Conservation (phyloP, 768 basidiomycete genomes). For the Serendipita indica region DNA sequence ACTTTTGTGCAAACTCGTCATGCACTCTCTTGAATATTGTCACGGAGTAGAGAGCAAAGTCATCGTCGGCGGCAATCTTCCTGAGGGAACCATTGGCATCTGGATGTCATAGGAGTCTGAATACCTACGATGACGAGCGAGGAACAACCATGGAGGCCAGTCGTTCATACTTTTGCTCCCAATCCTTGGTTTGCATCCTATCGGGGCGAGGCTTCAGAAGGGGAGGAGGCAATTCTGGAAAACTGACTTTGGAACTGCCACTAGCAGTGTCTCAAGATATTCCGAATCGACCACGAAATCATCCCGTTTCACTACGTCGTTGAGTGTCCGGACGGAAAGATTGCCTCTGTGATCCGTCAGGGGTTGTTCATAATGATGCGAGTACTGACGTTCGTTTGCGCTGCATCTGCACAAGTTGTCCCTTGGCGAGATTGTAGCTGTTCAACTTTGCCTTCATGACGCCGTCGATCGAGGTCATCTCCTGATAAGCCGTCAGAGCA, state of each 20-base stretch:
- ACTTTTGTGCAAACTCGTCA: constrained; percentile 88
- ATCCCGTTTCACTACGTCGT: constrained; percentile 67
- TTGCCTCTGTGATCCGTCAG: constrained; percentile 53
- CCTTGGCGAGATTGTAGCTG: constrained; percentile 89
- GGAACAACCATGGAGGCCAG: constrained; percentile 85
- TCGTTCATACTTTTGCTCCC: constrained; percentile 80
- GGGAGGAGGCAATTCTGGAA: neutral
- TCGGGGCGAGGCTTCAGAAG: constrained; percentile 13
- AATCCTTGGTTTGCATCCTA: constrained; percentile 72
- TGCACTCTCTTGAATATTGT: constrained; percentile 82
- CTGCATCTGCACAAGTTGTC: constrained; percentile 78
- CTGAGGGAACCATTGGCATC: constrained; percentile 26
- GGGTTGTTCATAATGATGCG: neutral
- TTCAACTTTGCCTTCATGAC: constrained; percentile 84
- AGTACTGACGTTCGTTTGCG: constrained; percentile 73
- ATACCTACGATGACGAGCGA: constrained; percentile 63
- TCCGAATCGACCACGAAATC: constrained; percentile 83
- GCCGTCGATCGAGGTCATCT: constrained; percentile 88
- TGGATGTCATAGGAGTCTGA: constrained; percentile 9
- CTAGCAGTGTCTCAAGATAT: constrained; percentile 80
- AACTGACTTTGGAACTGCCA: constrained; percentile 84
- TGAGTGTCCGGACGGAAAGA: constrained; percentile 77
- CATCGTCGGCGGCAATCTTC: constrained; percentile 67
- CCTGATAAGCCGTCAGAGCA: constrained; percentile 33
- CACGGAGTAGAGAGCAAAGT: constrained; percentile 71